A percentile compares a stretch with the other conserved stretches of the same genome.
phyloP scores from a whole-genome alignment of 225 moss, liverwort and hornwort genomes.

The Marchantia paleacea region DNA sequence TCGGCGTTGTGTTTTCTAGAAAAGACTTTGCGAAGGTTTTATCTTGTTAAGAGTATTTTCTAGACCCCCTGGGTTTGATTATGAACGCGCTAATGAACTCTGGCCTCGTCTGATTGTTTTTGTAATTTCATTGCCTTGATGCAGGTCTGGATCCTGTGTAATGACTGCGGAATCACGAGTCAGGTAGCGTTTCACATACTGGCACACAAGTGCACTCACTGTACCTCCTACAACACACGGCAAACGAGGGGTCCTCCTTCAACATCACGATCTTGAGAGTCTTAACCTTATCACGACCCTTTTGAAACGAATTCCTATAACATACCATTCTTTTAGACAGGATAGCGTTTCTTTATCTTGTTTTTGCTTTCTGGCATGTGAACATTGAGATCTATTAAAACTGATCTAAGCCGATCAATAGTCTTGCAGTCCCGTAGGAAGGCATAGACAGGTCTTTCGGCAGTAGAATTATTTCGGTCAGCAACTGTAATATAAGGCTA shows the following conservation, averaged over 20 bases:
- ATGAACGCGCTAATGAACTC: too few species aligned
- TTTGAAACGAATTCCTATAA: slow-evolving; percentile 1
- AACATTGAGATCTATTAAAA: neutral
- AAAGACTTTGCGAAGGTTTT: too few species aligned
- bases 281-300: neutral
- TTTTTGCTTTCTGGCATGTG: slow-evolving; percentile 6
- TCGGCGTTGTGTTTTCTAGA: too few species aligned
- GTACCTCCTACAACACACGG: slow-evolving; percentile 80
- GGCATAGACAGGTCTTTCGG: neutral
- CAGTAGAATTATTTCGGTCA: slow-evolving; percentile 7
- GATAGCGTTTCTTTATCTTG: slow-evolving; percentile 2
- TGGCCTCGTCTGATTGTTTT: neutral
- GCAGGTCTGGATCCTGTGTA: slow-evolving; percentile 91
- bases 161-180: slow-evolving; percentile 74
- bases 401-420: slow-evolving; percentile 1
- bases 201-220: slow-evolving; percentile 72
- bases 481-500: slow-evolving; percentile 14
- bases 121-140: slow-evolving; percentile 2
- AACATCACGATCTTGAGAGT: slow-evolving; percentile 8
- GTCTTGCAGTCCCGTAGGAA: neutral
- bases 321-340: slow-evolving; percentile 12
- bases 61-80: too few species aligned
- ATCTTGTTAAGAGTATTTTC: too few species aligned
- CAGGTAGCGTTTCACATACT: slow-evolving; percentile 70
- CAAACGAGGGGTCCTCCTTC: slow-evolving; percentile 33